Conservation (phyloP, 148 eudicot species). For the Fagopyrum esculentum region DNA sequence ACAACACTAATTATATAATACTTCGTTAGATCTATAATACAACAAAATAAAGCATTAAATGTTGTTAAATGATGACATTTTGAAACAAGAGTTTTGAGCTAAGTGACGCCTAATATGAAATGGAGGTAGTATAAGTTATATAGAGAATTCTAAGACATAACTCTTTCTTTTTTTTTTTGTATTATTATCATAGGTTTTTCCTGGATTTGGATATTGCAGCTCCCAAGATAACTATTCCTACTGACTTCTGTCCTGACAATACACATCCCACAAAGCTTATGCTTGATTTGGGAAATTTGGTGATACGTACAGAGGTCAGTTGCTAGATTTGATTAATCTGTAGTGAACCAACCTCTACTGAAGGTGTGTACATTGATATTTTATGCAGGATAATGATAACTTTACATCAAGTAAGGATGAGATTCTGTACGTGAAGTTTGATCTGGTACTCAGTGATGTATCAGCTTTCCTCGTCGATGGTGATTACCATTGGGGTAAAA, state of each 20-base stretch:
- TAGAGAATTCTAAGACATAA: neutral
- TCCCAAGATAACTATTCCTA: constrained; percentile 91
- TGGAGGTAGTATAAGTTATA: no score
- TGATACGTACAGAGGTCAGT: constrained; percentile 68
- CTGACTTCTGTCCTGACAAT: constrained; percentile 75
- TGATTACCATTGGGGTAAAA: constrained; percentile 65
- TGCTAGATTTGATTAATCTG: neutral
- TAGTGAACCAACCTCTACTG: neutral
- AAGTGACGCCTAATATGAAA: no score
- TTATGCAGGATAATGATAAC: constrained; percentile 62
- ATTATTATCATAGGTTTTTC: constrained; percentile 52
- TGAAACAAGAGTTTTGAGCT: no score
- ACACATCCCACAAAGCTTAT: constrained; percentile 69
- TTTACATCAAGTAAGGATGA: constrained; percentile 39
- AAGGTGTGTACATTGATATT: neutral
- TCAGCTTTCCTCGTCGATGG: constrained; percentile 95
- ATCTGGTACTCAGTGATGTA: constrained; percentile 82
- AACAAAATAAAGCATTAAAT: no score
- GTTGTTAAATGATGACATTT: no score
- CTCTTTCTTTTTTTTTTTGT: neutral
- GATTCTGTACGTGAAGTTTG: constrained; percentile 79
- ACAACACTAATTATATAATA: no score
- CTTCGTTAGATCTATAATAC: no score
- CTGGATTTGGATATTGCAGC: constrained; percentile 98
- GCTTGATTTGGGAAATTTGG: constrained; percentile 90